Evolutionary conservation across 2,329 filamentous ascomycete genomes (phyloP), one percentile per base, ranked within the genome.

Genomic region (Neonectria hederae): DNA sequence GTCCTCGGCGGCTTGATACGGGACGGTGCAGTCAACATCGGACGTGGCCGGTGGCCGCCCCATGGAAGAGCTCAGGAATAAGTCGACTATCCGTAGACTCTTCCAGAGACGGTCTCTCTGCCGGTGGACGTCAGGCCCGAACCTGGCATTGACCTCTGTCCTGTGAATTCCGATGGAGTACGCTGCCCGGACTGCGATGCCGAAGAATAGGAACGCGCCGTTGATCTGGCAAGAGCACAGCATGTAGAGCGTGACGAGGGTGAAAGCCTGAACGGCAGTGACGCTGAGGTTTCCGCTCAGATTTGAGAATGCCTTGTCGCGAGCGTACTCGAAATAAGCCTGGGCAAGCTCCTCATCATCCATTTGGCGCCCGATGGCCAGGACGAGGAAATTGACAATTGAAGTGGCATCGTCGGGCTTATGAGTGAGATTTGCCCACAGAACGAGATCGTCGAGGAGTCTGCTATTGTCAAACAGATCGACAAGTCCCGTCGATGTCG

Each of bases 211-310:
- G 52, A 86, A 87, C 0, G 83, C 83, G 1, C 83, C 83, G 60
- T 86, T 87, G 70, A 86, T 85, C 69, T 86, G 84, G 56, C 83
- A 86, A 4, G 84, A 81, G 28, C 82, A 82, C 4, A 86, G 82
- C 82, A 86, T 86, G 74, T 86, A 86, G 8, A 86, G 67, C 0
- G 84, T 85, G 38, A 86, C 77, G 14, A 87, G 79, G 0, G 82
- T 76, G 42, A 86, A 86, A 0, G 80, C 81, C 65, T 86, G 83
- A 0, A 86, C 82, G 0, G 83, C 85, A 8, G 79, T 80, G 4
- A 85, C 79, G 43, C 83, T 81, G 24, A 86, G 73, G 60, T 83
- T 83, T 7, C 80, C 81, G 22, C 79, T 80, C 9, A 86, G 77
- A 10, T 78, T 80, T 0, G 77, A 76, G 6, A 84, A 78, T 0